Base-by-base conservation (phyloP, 176 grass and related monocot species). In the Triticum urartu region DNA sequence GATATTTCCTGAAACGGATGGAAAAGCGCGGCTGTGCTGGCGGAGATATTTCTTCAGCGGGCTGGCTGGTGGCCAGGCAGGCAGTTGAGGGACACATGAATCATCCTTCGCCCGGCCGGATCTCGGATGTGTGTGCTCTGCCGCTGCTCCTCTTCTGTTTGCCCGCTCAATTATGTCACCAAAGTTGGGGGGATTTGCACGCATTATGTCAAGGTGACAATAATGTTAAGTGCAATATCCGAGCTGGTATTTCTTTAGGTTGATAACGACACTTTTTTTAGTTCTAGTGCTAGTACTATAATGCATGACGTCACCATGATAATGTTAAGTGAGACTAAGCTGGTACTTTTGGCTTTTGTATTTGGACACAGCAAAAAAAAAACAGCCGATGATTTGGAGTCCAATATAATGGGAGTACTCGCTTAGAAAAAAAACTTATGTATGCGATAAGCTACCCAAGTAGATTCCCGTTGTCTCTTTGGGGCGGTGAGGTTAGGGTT, bases 1-100 rank as follows among this genome's bases (percentile, higher is more conserved):
- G 45, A 50, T 50, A 50, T 50, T 15, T 50, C 47, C 12, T 21
- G 17, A 39, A 9, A 40, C 22, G 69, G 69, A 72, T 72, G 70
- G 11, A 73, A 45, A 73, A 73, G 11, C 5, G 38, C 69, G 14
- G 39, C 40, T 43, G 40, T 18, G 50, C 15, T 54, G 50, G 50
- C 50, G 50, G 50, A 6, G 50, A 54, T 54, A 54, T 54, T 54
- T 54, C 15, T 54, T 54, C 22, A 15, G 40, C n/a, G n/a, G n/a
- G n/a, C n/a, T n/a, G n/a, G n/a, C 1, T 26, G n/a, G 71, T 14
- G n/a, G 5, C 24, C 40, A 45, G 40, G 64, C 4, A 3, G 25
- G 14, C 40, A 22, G 40, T 74, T 28, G 72, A 75, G 72, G 72
- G 22, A 75, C 72, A 75, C 72, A 74, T 75, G 42, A 43, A 43